These are phyloP conservation scores for Picochlorum sp. DNA, from an alignment of 139 green algal species.

Conservation along the genomic window DNA sequence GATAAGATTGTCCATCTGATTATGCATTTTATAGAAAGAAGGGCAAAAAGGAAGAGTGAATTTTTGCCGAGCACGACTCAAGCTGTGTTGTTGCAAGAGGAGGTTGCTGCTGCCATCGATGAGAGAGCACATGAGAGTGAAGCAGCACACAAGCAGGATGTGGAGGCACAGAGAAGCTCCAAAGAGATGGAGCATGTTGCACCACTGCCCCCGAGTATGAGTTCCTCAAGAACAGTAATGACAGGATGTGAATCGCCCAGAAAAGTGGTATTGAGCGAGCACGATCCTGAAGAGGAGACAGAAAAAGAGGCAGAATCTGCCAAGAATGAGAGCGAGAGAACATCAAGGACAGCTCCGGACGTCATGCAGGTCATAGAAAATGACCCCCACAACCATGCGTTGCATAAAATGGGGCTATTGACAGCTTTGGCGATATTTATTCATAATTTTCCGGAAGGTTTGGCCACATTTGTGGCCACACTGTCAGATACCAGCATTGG, in stretches of 20 bases:
- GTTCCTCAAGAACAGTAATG: background rate
- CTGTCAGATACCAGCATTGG: constrained; percentile 39
- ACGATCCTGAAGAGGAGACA: background rate
- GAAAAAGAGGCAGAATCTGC: background rate
- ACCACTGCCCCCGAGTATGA: background rate
- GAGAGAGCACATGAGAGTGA: too few species aligned
- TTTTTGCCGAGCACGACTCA: background rate
- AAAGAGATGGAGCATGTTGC: too few species aligned
- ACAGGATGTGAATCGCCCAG: background rate
- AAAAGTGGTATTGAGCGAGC: background rate
- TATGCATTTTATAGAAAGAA: background rate
- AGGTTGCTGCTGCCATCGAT: background rate
- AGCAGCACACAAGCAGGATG: too few species aligned
- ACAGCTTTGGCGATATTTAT: constrained; percentile 47
- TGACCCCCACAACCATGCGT: constrained; percentile 21
- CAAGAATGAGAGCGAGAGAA: background rate
- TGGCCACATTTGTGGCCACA: constrained; percentile 56
- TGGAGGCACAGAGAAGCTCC: too few species aligned
- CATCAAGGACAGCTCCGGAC: constrained; percentile 1
- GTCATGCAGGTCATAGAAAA: constrained; percentile 22
- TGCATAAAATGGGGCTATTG: constrained; percentile 36
- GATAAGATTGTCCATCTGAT: constrained; percentile 42
- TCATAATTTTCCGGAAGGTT: constrained; percentile 67
- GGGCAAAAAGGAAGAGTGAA: background rate
- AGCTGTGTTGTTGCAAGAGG: constrained; percentile 8